These are phyloP conservation scores for Sequoiadendron giganteum DNA, from an alignment of 75 land plant genomes.

Conservation along the genomic window DNA sequence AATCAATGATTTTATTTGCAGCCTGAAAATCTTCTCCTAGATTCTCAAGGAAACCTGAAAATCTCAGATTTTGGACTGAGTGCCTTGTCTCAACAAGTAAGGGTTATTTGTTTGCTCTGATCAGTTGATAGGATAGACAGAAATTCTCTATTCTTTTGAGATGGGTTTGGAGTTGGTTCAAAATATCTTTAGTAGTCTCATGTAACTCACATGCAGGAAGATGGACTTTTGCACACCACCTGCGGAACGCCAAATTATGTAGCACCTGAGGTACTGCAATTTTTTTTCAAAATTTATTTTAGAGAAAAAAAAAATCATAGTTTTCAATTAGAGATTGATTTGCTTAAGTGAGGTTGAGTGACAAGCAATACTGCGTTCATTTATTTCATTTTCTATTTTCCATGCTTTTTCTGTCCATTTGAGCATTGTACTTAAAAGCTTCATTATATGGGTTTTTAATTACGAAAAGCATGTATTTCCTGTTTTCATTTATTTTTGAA, in stretches of 20 bases:
- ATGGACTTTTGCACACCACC: slow-evolving; percentile 74
- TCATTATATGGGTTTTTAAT: not conserved
- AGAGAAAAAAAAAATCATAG: not conserved
- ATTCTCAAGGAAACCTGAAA: slow-evolving; percentile 62
- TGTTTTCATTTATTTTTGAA: not conserved
- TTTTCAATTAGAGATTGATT: not conserved
- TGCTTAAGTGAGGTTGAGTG: not conserved
- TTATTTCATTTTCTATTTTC: not conserved
- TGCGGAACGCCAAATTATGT: slow-evolving; percentile 95
- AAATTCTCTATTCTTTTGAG: not conserved
- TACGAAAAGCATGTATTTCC: not conserved
- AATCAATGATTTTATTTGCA: slow-evolving; percentile 18
- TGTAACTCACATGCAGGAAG: slow-evolving; percentile 45
- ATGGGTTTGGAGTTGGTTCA: not conserved
- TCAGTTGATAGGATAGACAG: slow-evolving; percentile 2
- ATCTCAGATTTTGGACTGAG: slow-evolving; percentile 88
- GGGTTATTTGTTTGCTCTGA: not conserved
- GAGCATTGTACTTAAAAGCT: not conserved
- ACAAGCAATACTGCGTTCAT: not conserved
- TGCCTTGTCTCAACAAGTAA: slow-evolving; percentile 66
- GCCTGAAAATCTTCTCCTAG: slow-evolving; percentile 90
- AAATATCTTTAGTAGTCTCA: not conserved
- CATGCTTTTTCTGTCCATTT: not conserved
- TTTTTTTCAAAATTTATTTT: not conserved
- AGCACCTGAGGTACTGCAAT: slow-evolving; percentile 73